phyloP scores from a whole-genome alignment of 164 flowering plant genomes.

The Annona cherimola region DNA sequence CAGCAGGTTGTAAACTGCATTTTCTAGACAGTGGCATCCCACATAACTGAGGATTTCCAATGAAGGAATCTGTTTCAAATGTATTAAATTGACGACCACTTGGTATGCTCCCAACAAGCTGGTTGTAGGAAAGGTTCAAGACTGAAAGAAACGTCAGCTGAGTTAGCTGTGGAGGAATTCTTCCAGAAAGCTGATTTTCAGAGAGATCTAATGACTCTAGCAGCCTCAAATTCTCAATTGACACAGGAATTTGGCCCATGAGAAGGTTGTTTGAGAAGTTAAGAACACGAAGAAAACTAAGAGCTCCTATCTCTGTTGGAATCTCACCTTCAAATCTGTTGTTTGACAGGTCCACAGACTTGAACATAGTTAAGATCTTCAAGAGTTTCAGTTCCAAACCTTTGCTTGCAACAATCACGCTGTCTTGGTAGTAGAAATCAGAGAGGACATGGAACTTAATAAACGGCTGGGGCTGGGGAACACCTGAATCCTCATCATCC shows the following conservation, averaged over 20 bases:
- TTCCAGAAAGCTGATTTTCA: conserved; percentile 6
- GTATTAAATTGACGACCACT: conserved; percentile 10
- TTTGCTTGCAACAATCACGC: conserved; percentile 4
- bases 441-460: not conserved
- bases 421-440: conserved; percentile 6
- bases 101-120: conserved; percentile 16
- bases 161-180: conserved; percentile 12
- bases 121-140: conserved; percentile 15
- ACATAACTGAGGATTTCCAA: conserved; percentile 13
- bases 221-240: not conserved
- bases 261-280: conserved; percentile 9
- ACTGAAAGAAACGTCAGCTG: conserved; percentile 10
- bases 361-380: conserved; percentile 6
- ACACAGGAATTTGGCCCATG: conserved; percentile 10
- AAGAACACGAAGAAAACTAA: conserved; percentile 4
- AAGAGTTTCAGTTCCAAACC: conserved; percentile 3
- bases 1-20: not conserved
- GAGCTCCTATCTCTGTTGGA: not conserved
- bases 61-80: conserved; percentile 2
- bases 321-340: conserved; percentile 7
- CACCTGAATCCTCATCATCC: not conserved
- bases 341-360: conserved; percentile 11
- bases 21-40: conserved; percentile 8
- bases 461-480: not conserved
- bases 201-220: conserved; percentile 18